Evolutionary conservation across 495 filamentous ascomycete genomes (phyloP), one percentile per base, ranked within the genome.

Genomic region (Apiosordaria backusii): DNA sequence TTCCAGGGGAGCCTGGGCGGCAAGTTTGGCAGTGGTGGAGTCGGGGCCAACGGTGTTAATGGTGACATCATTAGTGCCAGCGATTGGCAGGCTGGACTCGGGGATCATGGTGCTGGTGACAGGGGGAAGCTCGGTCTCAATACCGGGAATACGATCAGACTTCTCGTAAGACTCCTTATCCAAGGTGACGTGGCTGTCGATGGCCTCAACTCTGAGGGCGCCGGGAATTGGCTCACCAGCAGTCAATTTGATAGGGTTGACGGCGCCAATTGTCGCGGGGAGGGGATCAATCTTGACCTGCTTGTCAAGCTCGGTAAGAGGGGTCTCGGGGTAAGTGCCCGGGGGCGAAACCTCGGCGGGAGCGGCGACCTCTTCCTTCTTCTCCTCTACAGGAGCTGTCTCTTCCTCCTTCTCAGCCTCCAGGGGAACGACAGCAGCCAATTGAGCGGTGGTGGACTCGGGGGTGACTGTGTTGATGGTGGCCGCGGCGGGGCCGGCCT

Each of bases 141-240:
- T 63, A 66, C 85, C 78, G 63, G 83, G 79, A 63, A 84, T 77
- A 55, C 85, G 74, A 72, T 88, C 90, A 72, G 86, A 87, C 70
- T 88, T 88, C 72, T 97, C 88, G 74, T 97, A 97, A 1, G 90
- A 93, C 70, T 86, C 90, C 75, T 91, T 84, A 73, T 97, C 92
- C 13, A 91, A 85, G 64, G 86, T 90, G 60, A 91, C 91, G 59
- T 84, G 82, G 65, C 79, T 85, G 52, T 83, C 76, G 69, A 85
- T 75, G 35, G 83, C 83, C 69, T 86, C 83, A 25, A 79, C 73
- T 23, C 81, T 84, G 50, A 91, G 64, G 18, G 72, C 75, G 66
- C 82, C 82, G 16, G 92, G 92, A 35, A 96, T 85, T 73, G 86
- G 86, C 77, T 96, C 91, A 64, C 92, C 92, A n/a, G 92, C 88